Evolutionary conservation across 495 filamentous ascomycete species (phyloP).

Genomic region (Lasiosphaeriaceae sp.): DNA sequence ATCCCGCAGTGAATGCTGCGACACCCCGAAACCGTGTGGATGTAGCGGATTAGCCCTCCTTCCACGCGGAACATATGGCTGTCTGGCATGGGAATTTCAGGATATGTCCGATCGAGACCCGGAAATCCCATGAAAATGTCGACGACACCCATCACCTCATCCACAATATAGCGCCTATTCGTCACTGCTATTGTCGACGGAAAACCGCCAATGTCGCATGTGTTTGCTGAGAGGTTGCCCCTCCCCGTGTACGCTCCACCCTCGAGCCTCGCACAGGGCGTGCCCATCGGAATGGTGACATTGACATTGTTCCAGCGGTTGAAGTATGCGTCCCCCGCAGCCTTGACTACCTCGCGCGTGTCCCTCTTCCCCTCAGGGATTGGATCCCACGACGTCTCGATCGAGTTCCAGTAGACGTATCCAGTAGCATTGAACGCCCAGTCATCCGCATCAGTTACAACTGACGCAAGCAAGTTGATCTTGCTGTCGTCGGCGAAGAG

Average conservation of each 20-base stretch:
- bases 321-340: slow-evolving; percentile 41
- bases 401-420: slow-evolving; percentile 28
- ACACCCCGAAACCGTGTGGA: slow-evolving; percentile 26
- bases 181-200: slow-evolving; percentile 26
- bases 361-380: slow-evolving; percentile 33
- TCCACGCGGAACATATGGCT: slow-evolving; percentile 34
- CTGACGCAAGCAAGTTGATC: slow-evolving; percentile 29
- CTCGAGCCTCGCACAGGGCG: slow-evolving; percentile 34
- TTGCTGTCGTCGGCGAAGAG: slow-evolving; percentile 28
- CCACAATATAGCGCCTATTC: slow-evolving; percentile 33
- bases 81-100: slow-evolving; percentile 24
- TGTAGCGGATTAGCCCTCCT: slow-evolving; percentile 31
- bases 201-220: slow-evolving; percentile 26
- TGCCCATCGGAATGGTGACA: slow-evolving; percentile 26
- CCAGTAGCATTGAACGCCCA: slow-evolving; percentile 40
- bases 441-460: slow-evolving; percentile 33
- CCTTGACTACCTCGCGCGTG: slow-evolving; percentile 33
- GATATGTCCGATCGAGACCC: slow-evolving; percentile 24
- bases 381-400: slow-evolving; percentile 35
- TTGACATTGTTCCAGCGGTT: slow-evolving; percentile 33
- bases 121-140: slow-evolving; percentile 32
- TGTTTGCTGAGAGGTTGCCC: slow-evolving; percentile 23
- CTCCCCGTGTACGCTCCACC: slow-evolving; percentile 29
- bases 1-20: not conserved
- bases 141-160: slow-evolving; percentile 33